Percentiles rank a stretch among this genome's conserved stretches.
Conservation (phyloP, 305 asterid species). For the Fraxinus velutina region DNA sequence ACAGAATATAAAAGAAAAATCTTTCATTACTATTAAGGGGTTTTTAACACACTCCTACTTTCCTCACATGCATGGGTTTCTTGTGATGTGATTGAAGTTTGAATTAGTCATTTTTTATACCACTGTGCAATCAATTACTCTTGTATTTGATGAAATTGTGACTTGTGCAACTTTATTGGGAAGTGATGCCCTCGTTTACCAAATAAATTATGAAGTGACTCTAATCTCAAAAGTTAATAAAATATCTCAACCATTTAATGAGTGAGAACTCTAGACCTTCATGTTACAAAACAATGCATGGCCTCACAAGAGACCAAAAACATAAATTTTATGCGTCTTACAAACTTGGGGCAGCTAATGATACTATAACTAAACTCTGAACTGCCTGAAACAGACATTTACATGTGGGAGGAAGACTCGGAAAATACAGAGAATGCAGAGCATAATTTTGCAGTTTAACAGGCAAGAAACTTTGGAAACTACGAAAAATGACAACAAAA, state of each 20-base stretch:
- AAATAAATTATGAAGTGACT: neutral
- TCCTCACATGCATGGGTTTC: neutral
- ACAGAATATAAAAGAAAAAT: neutral
- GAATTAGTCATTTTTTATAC: neutral
- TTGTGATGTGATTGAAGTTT: neutral
- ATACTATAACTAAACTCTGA: neutral
- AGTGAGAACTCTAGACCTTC: neutral
- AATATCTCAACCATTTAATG: neutral
- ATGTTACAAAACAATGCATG: neutral
- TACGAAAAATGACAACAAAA: neutral
- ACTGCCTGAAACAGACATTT: neutral
- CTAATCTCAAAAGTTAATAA: neutral
- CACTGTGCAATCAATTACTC: neutral
- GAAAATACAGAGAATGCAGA: neutral
- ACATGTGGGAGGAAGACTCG: neutral
- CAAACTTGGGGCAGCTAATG: neutral
- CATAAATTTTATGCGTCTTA: neutral
- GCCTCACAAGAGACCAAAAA: neutral
- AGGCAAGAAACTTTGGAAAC: neutral
- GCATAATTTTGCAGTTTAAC: neutral
- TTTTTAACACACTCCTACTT: neutral
- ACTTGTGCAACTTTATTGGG: neutral
- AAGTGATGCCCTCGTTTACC: neutral
- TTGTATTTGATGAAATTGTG: neutral
- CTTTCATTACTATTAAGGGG: neutral